Evolutionary conservation across 2,329 filamentous ascomycete species (phyloP).

Genomic region (Furcasterigmium furcatum): DNA sequence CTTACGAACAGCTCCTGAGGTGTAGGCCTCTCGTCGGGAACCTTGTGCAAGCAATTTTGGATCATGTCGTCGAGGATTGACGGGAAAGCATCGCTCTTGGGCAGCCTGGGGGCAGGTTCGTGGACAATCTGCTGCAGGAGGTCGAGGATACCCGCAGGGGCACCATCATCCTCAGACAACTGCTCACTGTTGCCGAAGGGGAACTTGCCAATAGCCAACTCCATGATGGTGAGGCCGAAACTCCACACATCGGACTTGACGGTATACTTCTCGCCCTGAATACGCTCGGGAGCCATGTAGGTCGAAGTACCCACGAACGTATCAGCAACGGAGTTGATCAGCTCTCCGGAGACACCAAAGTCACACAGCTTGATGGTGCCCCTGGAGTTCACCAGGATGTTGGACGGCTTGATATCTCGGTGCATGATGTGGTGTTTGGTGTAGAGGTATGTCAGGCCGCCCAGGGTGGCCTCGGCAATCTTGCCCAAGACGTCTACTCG

Average conservation of each 20-base stretch:
- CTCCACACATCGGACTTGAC: constrained; percentile 99
- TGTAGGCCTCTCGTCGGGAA: constrained; percentile 83
- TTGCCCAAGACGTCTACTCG: constrained; percentile 96
- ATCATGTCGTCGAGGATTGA: constrained; percentile 95
- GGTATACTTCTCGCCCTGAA: constrained; percentile 94
- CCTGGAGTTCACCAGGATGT: constrained; percentile 91
- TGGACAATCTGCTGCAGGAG: constrained; percentile 96
- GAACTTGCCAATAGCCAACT: constrained; percentile 95
- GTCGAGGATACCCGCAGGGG: constrained; percentile 92
- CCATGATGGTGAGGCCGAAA: constrained; percentile 93
- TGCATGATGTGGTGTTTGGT: constrained; percentile 98
- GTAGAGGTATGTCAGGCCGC: constrained; percentile 92
- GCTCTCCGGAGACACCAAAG: constrained; percentile 96
- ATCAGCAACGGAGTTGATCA: constrained; percentile 96
- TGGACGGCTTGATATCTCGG: constrained; percentile 97
- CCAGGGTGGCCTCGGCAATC: constrained; percentile 93
- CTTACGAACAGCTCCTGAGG: constrained; percentile 89
- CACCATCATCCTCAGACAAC: constrained; percentile 70
- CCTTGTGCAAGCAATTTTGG: constrained; percentile 90
- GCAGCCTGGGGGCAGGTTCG: constrained; percentile 87
- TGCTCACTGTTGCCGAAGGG: constrained; percentile 79
- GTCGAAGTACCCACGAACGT: constrained; percentile 98
- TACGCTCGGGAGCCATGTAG: constrained; percentile 98
- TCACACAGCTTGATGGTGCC: constrained; percentile 97
- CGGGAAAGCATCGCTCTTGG: constrained; percentile 97